Conservation (phyloP, 2,329 filamentous ascomycete species). For the Cladorrhinum sp. region DNA sequence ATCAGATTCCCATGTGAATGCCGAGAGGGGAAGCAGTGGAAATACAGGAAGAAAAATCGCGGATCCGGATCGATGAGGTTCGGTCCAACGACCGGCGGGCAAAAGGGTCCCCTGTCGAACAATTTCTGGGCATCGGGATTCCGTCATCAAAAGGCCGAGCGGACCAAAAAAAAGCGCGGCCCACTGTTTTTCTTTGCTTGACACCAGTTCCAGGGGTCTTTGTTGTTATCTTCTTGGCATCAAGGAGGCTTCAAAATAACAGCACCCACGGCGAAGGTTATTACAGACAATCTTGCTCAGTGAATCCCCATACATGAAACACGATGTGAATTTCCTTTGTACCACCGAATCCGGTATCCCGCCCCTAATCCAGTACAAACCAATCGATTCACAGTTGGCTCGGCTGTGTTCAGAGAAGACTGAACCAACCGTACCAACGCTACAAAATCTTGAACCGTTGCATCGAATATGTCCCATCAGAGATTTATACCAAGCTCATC, state of each 20-base stretch:
- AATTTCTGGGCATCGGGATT: slow-evolving; percentile 24
- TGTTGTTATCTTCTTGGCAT: neutral
- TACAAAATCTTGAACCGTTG: too few relatives aligned
- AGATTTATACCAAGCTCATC: neutral
- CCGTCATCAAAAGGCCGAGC: slow-evolving; percentile 23
- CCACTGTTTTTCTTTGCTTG: neutral
- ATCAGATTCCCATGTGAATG: slow-evolving; percentile 9
- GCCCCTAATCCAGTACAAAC: too few relatives aligned
- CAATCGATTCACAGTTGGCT: too few relatives aligned
- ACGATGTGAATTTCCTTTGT: too few relatives aligned
- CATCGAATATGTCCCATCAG: too few relatives aligned
- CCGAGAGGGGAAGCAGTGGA: slow-evolving; percentile 3
- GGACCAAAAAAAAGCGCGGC: neutral
- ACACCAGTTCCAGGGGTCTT: neutral
- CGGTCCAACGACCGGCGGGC: slow-evolving; percentile 6
- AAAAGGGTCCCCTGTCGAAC: slow-evolving; percentile 10
- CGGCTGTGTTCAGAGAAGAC: too few relatives aligned
- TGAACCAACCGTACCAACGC: too few relatives aligned
- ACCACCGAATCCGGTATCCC: too few relatives aligned
- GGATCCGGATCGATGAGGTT: slow-evolving; percentile 16
- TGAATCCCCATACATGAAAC: too few relatives aligned
- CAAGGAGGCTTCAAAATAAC: neutral
- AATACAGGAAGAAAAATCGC: slow-evolving; percentile 20
- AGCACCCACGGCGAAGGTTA: too few relatives aligned
- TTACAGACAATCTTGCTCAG: too few relatives aligned